These are phyloP conservation scores for Emmonsia crescens DNA, from an alignment of 2,329 filamentous ascomycete species.

Conservation along the genomic window DNA sequence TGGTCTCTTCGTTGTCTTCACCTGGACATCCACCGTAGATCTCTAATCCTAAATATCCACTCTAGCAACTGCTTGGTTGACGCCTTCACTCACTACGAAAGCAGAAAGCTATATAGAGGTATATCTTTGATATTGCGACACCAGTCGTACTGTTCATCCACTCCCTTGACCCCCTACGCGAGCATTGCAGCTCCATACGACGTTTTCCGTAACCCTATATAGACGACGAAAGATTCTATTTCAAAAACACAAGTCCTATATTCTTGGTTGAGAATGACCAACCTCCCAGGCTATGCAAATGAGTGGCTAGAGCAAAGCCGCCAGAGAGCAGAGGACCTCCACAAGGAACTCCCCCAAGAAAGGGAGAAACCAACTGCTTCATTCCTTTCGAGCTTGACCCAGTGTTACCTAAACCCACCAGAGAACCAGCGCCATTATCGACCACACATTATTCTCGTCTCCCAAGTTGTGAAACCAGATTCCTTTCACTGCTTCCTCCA, in stretches of 20 bases:
- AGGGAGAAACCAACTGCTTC: not conserved
- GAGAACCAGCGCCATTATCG: not conserved
- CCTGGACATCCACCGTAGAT: no score
- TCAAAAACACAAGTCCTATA: not conserved
- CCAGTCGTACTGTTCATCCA: not conserved
- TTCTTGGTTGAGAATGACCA: not conserved
- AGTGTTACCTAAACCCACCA: conserved; percentile 1
- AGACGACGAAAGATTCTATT: not conserved
- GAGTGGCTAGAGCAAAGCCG: not conserved
- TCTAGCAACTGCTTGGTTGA: not conserved
- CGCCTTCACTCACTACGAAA: not conserved
- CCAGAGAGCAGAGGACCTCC: not conserved
- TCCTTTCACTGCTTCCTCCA: not conserved
- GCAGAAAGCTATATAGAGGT: not conserved
- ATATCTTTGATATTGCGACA: not conserved
- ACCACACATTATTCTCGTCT: not conserved
- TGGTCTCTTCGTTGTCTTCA: no score
- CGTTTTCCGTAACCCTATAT: not conserved
- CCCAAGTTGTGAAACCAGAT: not conserved
- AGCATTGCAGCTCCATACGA: not conserved
- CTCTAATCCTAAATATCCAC: no score
- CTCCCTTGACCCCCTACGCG: no score
- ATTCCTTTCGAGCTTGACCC: not conserved
- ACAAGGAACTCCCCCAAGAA: not conserved
- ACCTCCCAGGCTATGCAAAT: not conserved